phyloP scores from a whole-genome alignment of 768 basidiomycete species.

The Agrocybe chaxingu region DNA sequence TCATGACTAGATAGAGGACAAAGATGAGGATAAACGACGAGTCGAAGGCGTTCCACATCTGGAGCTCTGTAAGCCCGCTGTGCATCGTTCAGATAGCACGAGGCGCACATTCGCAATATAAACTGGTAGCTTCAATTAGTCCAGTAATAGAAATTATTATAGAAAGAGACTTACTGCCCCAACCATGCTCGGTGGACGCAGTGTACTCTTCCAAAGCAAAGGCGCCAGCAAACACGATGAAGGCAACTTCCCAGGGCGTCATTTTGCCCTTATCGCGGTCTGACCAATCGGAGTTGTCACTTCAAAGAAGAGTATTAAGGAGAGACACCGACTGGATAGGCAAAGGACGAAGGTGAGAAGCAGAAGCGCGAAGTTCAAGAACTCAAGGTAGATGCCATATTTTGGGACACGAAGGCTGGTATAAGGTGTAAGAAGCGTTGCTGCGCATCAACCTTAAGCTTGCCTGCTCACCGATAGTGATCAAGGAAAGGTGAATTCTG shows the following conservation, averaged over 20 bases:
- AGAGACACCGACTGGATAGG: constrained; percentile 56
- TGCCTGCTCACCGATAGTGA: constrained; percentile 62
- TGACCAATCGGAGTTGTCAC: constrained; percentile 22
- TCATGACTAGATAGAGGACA: constrained; percentile 60
- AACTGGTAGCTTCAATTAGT: constrained; percentile 35
- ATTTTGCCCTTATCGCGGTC: constrained; percentile 52
- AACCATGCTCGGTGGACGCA: constrained; percentile 81
- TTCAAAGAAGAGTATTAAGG: neutral
- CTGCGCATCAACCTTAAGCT: neutral
- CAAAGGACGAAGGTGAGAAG: constrained; percentile 70
- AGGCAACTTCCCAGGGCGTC: constrained; percentile 65
- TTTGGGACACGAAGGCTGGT: constrained; percentile 74
- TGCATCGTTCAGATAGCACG: too few species aligned
- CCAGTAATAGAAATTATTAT: neutral
- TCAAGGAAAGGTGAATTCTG: constrained; percentile 71
- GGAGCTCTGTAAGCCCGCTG: too few species aligned
- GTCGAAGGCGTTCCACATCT: constrained; percentile 94
- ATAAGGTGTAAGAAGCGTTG: neutral
- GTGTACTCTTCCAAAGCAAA: constrained; percentile 89
- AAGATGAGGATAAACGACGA: constrained; percentile 71
- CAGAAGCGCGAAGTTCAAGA: constrained; percentile 70
- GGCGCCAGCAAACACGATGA: constrained; percentile 73
- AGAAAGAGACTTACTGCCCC: constrained; percentile 59
- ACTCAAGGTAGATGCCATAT: constrained; percentile 76
- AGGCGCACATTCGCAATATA: constrained; percentile 75